Evolutionary conservation across 208 protist species (phyloP), one percentile per base, ranked within the genome.

Genomic region (Jaenimonas drosophilae): DNA sequence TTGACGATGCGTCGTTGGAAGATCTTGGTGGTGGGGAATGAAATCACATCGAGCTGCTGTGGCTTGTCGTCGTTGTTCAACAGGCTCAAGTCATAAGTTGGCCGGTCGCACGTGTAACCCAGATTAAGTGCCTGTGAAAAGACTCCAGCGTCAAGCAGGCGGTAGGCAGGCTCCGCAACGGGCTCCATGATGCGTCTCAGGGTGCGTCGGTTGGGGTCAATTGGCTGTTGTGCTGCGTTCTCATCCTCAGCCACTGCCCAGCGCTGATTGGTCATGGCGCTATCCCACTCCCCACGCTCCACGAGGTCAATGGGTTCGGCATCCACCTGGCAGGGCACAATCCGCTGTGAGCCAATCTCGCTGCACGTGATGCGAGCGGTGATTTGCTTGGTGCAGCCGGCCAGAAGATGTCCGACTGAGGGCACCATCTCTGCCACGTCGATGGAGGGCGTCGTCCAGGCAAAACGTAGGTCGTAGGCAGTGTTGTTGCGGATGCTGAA

Each of bases 21-120:
- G 54, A 98, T 88, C 54, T 96, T 94, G 23, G 96, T 98, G 21
- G 61, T 57, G 5, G 64, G 50, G 47, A 98, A 98, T 2, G 40
- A 42, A 5, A 98, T 73, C 20, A 24, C 31, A 2, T 11, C 31
- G 12, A 68, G 33, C 30, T 74, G 42, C 21, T 63, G 19, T 28
- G 62, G 54, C 44, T 61, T 57, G 23, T 45, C 49, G 6, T 66
- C 46, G 42, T 42, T 57, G 54, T 66, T 53, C 12, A 65, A 52
- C 12, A 86, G 39, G 17, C 51, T 42, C 4, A 88, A 16, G 28
- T 69, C 54, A 45, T 83, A 93, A 4, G 59, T 49, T 19, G 85
- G 68, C 36, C 50, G 49, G 29, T 90, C 75, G 70, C 82, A 92
- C 5, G 55, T 49, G 53, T 76, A 91, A 20, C 52, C 70, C 9